Evolutionary conservation across 768 basidiomycete genomes (phyloP).

Genomic region (Collybia mongolica): DNA sequence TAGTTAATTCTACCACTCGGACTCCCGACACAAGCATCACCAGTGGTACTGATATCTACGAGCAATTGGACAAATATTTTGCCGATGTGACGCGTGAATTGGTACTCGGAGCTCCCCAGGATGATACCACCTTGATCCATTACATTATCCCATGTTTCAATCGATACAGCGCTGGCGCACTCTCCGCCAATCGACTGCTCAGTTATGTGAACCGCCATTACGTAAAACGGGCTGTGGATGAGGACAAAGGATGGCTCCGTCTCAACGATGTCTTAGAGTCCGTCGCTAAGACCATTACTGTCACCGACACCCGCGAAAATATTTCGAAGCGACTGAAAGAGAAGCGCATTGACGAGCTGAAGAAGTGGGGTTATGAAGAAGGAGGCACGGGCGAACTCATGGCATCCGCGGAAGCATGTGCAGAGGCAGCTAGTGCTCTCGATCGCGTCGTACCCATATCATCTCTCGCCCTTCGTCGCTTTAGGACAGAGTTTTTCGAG

Average conservation of each 20-base stretch:
- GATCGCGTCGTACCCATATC: constrained; percentile 66
- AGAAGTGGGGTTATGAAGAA: constrained; percentile 67
- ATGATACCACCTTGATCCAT: constrained; percentile 64
- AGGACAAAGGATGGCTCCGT: constrained; percentile 77
- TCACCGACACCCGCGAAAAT: constrained; percentile 58
- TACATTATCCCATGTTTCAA: constrained; percentile 73
- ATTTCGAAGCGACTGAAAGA: constrained; percentile 59
- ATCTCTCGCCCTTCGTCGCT: constrained; percentile 67
- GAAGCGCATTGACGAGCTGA: constrained; percentile 59
- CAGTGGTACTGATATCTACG: constrained; percentile 70
- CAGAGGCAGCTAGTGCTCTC: constrained; percentile 68
- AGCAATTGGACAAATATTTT: constrained; percentile 71
- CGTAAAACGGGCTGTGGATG: constrained; percentile 73
- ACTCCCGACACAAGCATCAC: constrained; percentile 26
- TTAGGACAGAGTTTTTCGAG: constrained; percentile 72
- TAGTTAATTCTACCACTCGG: constrained; percentile 28
- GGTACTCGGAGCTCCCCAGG: constrained; percentile 59
- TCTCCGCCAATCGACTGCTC: constrained; percentile 68
- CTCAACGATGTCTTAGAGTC: constrained; percentile 63
- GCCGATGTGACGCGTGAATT: constrained; percentile 60
- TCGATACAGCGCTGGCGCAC: constrained; percentile 66
- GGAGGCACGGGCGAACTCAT: constrained; percentile 46
- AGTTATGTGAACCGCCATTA: constrained; percentile 81
- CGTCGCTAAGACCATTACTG: constrained; percentile 48
- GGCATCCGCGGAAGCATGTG: constrained; percentile 62